Conservation (phyloP, 352 stramenopile species). For the Phytophthora vignae region DNA sequence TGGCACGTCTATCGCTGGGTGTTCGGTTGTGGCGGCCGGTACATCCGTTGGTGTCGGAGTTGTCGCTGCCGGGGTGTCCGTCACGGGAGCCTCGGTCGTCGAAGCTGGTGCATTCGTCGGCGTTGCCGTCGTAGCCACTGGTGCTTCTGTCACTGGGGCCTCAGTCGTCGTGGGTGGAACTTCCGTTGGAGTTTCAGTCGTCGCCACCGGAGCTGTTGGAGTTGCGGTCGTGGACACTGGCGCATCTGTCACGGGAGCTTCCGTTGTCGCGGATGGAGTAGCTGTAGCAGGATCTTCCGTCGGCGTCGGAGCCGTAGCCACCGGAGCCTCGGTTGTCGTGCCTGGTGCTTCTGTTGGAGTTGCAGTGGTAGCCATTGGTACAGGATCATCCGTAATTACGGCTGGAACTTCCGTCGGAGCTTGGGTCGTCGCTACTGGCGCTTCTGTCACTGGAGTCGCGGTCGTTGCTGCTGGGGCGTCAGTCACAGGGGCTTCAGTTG, state of each 20-base stretch:
- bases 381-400: background rate
- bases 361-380: too few species aligned
- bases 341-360: slow-evolving; percentile 3
- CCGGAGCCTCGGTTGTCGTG: background rate
- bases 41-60: background rate
- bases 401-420: background rate
- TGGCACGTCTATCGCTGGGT: background rate
- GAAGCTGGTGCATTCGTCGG: too few species aligned
- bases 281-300: too few species aligned
- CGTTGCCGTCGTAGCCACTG: too few species aligned
- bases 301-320: slow-evolving; percentile 2
- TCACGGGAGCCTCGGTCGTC: too few species aligned
- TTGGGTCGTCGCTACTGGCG: background rate
- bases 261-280: too few species aligned
- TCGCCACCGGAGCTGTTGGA: too few species aligned
- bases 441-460: background rate
- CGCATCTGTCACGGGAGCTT: background rate
- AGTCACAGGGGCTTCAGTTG: slow-evolving; percentile 7
- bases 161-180: too few species aligned
- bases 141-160: too few species aligned
- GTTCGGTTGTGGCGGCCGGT: too few species aligned
- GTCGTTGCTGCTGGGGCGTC: background rate
- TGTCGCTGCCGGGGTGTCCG: background rate
- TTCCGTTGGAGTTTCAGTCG: slow-evolving; percentile 8
- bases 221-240: background rate